Evolutionary conservation across 306 rosid species (phyloP).

Genomic region (Lathyrus tuberosus): DNA sequence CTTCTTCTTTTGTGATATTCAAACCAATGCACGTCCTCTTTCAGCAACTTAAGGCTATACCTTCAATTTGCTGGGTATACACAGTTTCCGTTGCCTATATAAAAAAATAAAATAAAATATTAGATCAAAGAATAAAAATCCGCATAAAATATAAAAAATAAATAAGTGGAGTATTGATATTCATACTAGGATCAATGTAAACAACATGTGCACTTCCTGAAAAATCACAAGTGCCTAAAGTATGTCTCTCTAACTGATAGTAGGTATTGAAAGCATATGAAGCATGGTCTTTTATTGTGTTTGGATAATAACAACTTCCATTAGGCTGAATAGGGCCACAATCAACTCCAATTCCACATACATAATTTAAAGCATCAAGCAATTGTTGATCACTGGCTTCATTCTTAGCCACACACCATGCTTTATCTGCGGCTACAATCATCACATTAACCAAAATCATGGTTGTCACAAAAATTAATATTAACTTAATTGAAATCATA

Average conservation of each 20-base stretch:
- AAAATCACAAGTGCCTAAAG: constrained; percentile 65
- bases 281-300: constrained; percentile 75
- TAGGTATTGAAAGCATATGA: constrained; percentile 78
- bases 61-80: no score
- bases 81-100: no score
- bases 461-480: neutral
- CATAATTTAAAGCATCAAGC: constrained; percentile 65
- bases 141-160: no score
- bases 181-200: constrained; percentile 68
- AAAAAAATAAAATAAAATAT: no score
- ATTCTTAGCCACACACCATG: constrained; percentile 73
- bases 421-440: neutral
- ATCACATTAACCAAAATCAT: neutral
- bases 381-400: constrained; percentile 50
- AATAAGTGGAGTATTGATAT: no score
- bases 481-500: neutral
- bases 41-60: no score
- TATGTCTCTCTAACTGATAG: constrained; percentile 45
- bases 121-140: no score
- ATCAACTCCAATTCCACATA: constrained; percentile 63
- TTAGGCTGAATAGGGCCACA: constrained; percentile 53
- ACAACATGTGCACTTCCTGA: constrained; percentile 64
- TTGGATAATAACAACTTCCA: constrained; percentile 67
- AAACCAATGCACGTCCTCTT: no score
- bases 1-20: no score